Evolutionary conservation across 768 basidiomycete genomes (phyloP).

Genomic region (Coprinopsis cinerea): DNA sequence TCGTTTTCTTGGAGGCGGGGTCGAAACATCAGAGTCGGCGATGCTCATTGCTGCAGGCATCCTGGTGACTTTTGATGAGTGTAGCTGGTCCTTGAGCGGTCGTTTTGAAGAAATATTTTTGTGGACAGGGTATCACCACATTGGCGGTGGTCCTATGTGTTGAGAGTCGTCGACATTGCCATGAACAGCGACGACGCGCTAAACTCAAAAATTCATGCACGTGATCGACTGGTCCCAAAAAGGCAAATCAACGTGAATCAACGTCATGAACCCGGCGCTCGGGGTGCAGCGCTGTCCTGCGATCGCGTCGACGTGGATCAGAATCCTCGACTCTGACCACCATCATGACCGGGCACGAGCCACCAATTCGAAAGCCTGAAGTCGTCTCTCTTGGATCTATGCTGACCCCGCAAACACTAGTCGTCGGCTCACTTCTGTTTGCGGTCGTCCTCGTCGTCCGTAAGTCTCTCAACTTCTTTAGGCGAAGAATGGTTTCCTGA

Average conservation of each 20-base stretch:
- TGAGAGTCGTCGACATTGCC: not conserved
- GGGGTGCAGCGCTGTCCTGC: not conserved
- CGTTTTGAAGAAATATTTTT: too few relatives aligned
- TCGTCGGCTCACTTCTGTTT: slow-evolving; percentile 36
- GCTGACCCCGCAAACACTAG: slow-evolving; percentile 34
- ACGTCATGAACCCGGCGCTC: not conserved
- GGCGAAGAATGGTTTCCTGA: not conserved
- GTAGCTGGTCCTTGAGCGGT: too few relatives aligned
- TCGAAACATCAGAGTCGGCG: slow-evolving; percentile 15
- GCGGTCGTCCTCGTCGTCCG: slow-evolving; percentile 39
- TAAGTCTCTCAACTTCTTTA: slow-evolving; percentile 23
- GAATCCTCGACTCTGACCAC: slow-evolving; percentile 1
- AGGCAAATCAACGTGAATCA: not conserved
- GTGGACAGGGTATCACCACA: slow-evolving; percentile 1
- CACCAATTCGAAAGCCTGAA: slow-evolving; percentile 27
- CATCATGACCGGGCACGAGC: slow-evolving; percentile 13
- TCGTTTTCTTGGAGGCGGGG: slow-evolving; percentile 47
- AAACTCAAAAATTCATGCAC: slow-evolving; percentile 14
- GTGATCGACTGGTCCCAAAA: slow-evolving; percentile 8
- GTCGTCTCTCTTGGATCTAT: slow-evolving; percentile 27
- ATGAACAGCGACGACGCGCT: not conserved
- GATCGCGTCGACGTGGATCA: not conserved
- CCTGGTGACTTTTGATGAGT: not conserved
- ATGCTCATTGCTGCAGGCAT: slow-evolving; percentile 4
- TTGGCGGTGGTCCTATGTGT: not conserved